phyloP scores from a whole-genome alignment of 495 filamentous ascomycete genomes.

The Copromyces sp. region DNA sequence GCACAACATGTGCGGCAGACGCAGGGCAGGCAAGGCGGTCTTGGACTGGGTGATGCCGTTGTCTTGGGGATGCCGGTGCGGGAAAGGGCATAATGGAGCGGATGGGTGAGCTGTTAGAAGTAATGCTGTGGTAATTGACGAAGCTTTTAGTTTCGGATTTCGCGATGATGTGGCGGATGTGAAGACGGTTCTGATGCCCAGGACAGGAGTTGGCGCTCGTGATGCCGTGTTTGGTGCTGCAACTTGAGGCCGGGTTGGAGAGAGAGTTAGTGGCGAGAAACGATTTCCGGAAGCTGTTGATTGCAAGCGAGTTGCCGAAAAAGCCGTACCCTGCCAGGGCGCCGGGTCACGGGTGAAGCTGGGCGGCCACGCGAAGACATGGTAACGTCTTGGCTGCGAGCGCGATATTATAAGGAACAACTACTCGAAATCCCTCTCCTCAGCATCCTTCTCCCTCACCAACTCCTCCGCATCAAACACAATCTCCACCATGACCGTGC shows the following conservation, averaged over 20 bases:
- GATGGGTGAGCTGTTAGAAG: neutral
- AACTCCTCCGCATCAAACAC: constrained; percentile 10
- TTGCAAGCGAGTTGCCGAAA: neutral
- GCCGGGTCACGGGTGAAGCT: neutral
- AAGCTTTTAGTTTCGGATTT: neutral
- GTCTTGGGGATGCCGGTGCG: neutral
- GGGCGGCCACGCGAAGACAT: no score
- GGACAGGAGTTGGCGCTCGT: neutral
- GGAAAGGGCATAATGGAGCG: neutral
- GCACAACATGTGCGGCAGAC: neutral
- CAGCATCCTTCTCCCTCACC: neutral
- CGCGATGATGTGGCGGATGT: neutral
- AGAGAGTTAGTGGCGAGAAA: neutral
- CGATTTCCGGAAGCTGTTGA: neutral
- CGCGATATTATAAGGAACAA: no score
- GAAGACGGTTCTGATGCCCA: neutral
- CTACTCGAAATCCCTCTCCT: neutral
- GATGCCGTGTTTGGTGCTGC: neutral
- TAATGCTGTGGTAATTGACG: neutral
- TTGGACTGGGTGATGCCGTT: neutral
- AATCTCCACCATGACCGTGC: constrained; percentile 12
- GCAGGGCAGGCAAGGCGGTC: neutral
- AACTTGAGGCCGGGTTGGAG: neutral
- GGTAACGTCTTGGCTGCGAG: no score
- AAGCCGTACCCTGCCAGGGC: neutral